phyloP scores from a whole-genome alignment of 495 filamentous ascomycete species.

The Aspergillus indologenus region DNA sequence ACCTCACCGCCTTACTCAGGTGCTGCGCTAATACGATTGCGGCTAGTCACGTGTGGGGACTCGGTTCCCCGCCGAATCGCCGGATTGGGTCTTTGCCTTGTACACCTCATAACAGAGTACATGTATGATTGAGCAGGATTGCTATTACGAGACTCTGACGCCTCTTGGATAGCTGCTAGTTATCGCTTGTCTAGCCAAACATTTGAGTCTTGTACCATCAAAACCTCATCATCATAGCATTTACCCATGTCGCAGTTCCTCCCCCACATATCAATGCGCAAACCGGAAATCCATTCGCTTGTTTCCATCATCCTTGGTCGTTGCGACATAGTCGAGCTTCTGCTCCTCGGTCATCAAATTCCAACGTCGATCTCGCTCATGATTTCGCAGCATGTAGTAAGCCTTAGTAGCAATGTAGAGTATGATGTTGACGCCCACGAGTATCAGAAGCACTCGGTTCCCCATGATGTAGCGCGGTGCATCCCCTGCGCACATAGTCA shows the following conservation, averaged over 20 bases:
- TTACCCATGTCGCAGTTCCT: too few species aligned
- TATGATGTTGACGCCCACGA: constrained; percentile 43
- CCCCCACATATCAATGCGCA: constrained; percentile 23
- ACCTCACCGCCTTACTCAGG: background rate
- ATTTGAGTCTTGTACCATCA: background rate
- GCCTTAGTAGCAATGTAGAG: constrained; percentile 37
- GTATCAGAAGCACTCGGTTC: constrained; percentile 47
- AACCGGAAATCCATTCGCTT: constrained; percentile 42
- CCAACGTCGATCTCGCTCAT: constrained; percentile 30
- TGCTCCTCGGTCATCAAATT: constrained; percentile 26
- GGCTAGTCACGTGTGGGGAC: background rate
- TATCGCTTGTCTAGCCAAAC: too few species aligned
- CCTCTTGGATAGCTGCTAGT: too few species aligned
- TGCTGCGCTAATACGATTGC: background rate
- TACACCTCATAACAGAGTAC: background rate
- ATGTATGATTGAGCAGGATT: too few species aligned
- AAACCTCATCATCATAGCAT: too few species aligned
- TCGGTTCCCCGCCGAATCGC: background rate
- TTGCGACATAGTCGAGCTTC: constrained; percentile 30
- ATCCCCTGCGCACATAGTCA: constrained; percentile 41
- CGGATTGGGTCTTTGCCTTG: background rate
- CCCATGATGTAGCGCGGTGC: constrained; percentile 53
- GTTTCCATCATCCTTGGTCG: constrained; percentile 37
- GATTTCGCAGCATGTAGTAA: constrained; percentile 44
- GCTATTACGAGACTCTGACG: too few species aligned